These are phyloP conservation scores for Aquilaria agallochum DNA, from an alignment of 441 rosid species.

Conservation along the genomic window DNA sequence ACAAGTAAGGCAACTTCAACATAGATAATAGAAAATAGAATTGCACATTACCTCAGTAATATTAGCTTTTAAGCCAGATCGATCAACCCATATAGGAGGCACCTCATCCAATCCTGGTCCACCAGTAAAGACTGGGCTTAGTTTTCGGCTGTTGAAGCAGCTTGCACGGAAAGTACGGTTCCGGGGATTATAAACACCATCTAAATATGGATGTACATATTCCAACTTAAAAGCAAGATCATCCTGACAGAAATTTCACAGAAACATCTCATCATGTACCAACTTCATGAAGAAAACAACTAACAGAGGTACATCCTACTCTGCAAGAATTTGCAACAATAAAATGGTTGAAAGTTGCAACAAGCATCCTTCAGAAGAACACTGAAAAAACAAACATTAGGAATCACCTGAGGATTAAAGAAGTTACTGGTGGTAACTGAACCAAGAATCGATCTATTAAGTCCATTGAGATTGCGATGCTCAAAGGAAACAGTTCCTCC, in stretches of 20 bases:
- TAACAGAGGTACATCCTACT: neutral
- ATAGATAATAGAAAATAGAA: neutral
- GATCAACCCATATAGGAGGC: slow-evolving; percentile 98
- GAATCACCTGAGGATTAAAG: slow-evolving; percentile 75
- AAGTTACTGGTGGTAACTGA: slow-evolving; percentile 95
- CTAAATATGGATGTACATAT: slow-evolving; percentile 94
- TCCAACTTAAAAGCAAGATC: slow-evolving; percentile 78
- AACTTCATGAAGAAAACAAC: neutral
- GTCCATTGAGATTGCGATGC: slow-evolving; percentile 85
- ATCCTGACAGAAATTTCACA: slow-evolving; percentile 15
- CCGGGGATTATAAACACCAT: slow-evolving; percentile 77
- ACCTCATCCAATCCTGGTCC: slow-evolving; percentile 98
- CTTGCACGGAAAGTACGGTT: slow-evolving; percentile 82
- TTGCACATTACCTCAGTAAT: slow-evolving; percentile 80
- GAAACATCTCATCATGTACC: slow-evolving; percentile 4
- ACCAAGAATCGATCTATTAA: slow-evolving; percentile 90
- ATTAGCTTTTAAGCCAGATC: slow-evolving; percentile 88
- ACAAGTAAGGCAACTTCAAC: too few relatives aligned
- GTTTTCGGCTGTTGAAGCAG: slow-evolving; percentile 92
- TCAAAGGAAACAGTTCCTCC: slow-evolving; percentile 98
- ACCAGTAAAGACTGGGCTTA: slow-evolving; percentile 97
- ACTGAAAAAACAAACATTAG: too few relatives aligned
- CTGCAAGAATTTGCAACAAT: neutral
- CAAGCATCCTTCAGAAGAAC: neutral
- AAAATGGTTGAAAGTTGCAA: neutral